Evolutionary conservation across 257 asterid species (phyloP), one percentile per base, ranked within the genome.

Genomic region (Fraxinus anomala): DNA sequence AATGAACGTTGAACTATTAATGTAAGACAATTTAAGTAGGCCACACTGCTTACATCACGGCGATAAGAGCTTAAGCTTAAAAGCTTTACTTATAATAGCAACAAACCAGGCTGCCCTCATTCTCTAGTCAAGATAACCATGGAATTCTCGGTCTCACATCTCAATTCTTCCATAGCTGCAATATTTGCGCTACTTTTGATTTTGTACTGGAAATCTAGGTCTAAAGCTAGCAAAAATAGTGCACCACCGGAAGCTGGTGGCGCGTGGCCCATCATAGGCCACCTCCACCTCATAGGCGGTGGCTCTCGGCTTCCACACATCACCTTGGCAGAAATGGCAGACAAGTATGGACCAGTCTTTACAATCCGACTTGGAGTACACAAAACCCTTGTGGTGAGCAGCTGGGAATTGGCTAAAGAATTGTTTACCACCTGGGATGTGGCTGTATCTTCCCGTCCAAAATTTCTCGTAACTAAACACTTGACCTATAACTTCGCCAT

Each of bases 191-290:
- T 56, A 4, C 13, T 23, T 24, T 26, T 63, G 1, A 63, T 63
- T 26, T 21, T 63, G 1, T 63, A 10, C 4, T 63, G n/a, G 5
- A 24, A 1, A 5, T 63, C 3, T 9, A 63, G 17, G 14, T 10
- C 34, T 1, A 63, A 23, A 63, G 19, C 68, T 24, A 63, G 34
- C 2, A 63, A 74, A 9, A 67, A 30, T 1, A 16, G 12, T 26
- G 3, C 49, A 0, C 81, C 75, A 11, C 84, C 81, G 0, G 81
- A 76, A 42, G 76, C 80, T 16, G 31, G 75, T 28, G 84, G 84
- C 4, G 75, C 74, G 3, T 81, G 78, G 81, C 84, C 84, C 0
- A 63, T 81, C 6, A 76, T 81, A 33, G 84, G 81, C 19, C 84
- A 81, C 19, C 68, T 63, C 19, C 68, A 63, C 68, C 68, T 63